Base-by-base conservation (phyloP, 2,329 filamentous ascomycete species). In the Exophiala sp. region DNA sequence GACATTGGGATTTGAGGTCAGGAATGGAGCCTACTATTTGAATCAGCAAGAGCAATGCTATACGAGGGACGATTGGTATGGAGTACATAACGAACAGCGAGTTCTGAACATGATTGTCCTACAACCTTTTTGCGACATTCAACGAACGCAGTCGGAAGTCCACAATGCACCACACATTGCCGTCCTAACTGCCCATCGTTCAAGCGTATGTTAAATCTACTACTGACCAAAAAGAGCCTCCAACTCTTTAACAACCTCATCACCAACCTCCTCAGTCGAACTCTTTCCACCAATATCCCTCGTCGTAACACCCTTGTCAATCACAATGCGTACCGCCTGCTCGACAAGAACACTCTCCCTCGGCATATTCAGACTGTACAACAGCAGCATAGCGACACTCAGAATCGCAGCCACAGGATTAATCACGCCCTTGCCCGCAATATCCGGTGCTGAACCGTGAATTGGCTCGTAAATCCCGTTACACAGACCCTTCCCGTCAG, bases 391-490 rank as follows among this genome's bases (percentile, higher is more conserved):
- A 66, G 90, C 90, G 11, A 95, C 81, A 10, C 91, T 96, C 40
- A 97, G 82, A 61, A 97, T 90, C 50, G 90, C 91, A 47, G 91
- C 92, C 57, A 97, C 80, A 33, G 92, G 92, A 78, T 95, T 95
- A 66, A 96, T 91, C 63, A 96, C 86, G 56, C 89, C 89, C 75
- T 95, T 82, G 62, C 92, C 91, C 2, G 89, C 90, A 66, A 97
- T 97, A 68, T 97, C 91, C 24, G 91, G 92, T 16, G 92, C 92
- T 42, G 89, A 94, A 35, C 90, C 91, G 72, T 99, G 92, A 65
- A 99, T 97, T 21, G 92, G 92, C 80, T 97, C 92, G 71, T 96
- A 99, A 67, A 97, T 96, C 65, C 91, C 92, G 70, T 95, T 96
- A 68, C 91, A 65, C 50, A 54, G 54, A 20, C 56, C 61, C 39